Evolutionary conservation across 2,329 filamentous ascomycete species (phyloP).

Genomic region (Tolypocladium endophyticum): DNA sequence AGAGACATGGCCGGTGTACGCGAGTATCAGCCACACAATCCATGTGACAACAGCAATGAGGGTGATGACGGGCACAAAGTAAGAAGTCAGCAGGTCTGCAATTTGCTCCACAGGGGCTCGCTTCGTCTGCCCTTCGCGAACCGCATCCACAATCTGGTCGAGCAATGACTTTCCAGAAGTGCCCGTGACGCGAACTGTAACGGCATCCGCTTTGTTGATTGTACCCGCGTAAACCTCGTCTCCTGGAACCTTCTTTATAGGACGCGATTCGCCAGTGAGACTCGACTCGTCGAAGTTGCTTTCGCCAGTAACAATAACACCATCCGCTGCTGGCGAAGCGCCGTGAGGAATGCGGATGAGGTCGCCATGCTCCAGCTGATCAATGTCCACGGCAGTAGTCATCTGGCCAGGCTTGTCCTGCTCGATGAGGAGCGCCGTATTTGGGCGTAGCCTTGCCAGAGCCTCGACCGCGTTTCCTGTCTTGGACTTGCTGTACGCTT

Average conservation of each 20-base stretch:
- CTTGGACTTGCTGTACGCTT: slow-evolving; percentile 85
- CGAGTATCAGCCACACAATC: slow-evolving; percentile 59
- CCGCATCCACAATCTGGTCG: slow-evolving; percentile 67
- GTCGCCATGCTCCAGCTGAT: slow-evolving; percentile 67
- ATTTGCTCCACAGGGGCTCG: slow-evolving; percentile 67
- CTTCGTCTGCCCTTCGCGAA: slow-evolving; percentile 67
- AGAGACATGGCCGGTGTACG: slow-evolving; percentile 46
- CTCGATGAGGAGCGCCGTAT: slow-evolving; percentile 61
- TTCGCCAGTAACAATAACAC: slow-evolving; percentile 50
- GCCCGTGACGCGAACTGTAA: slow-evolving; percentile 54
- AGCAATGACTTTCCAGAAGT: slow-evolving; percentile 63
- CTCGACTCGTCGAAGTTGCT: slow-evolving; percentile 81
- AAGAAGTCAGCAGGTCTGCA: slow-evolving; percentile 61
- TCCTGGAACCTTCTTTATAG: slow-evolving; percentile 50
- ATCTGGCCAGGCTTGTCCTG: slow-evolving; percentile 24
- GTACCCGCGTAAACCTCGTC: slow-evolving; percentile 64
- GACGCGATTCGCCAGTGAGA: slow-evolving; percentile 67
- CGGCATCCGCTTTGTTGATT: slow-evolving; percentile 56
- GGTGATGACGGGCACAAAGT: slow-evolving; percentile 67
- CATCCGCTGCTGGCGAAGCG: slow-evolving; percentile 76
- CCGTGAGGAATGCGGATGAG: slow-evolving; percentile 67
- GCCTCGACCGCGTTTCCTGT: slow-evolving; percentile 78
- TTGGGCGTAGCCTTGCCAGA: slow-evolving; percentile 67
- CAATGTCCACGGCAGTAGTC: slow-evolving; percentile 41
- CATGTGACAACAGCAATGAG: slow-evolving; percentile 61